Evolutionary conservation across 768 basidiomycete genomes (phyloP).

Genomic region (Pisolithus orientalis): DNA sequence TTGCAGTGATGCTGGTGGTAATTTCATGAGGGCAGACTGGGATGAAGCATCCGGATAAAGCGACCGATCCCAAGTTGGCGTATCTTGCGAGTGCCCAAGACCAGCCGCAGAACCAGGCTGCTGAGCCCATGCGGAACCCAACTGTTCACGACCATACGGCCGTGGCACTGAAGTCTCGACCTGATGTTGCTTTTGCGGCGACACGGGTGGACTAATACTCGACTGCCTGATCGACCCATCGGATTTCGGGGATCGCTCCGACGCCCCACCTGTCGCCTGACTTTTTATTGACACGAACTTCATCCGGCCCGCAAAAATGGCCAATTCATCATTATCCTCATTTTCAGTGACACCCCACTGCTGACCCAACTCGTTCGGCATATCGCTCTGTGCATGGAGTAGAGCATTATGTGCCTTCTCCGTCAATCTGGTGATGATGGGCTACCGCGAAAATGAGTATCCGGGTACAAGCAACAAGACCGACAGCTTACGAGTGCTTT

Average conservation of each 20-base stretch:
- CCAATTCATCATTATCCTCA: slow-evolving; percentile 53
- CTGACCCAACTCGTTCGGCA: slow-evolving; percentile 27
- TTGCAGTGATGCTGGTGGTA: background rate
- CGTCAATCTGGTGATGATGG: slow-evolving; percentile 50
- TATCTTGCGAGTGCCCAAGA: background rate
- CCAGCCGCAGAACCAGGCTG: background rate
- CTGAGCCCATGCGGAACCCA: background rate
- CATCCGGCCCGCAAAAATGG: slow-evolving; percentile 64
- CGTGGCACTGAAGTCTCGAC: background rate
- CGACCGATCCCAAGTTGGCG: background rate
- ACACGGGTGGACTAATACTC: background rate
- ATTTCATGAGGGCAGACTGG: background rate
- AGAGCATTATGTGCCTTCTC: slow-evolving; percentile 65
- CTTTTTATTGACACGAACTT: slow-evolving; percentile 50
- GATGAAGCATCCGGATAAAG: background rate
- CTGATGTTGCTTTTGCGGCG: background rate
- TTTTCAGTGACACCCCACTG: slow-evolving; percentile 51
- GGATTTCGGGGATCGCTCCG: background rate
- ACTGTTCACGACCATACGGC: background rate
- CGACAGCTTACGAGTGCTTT: slow-evolving; percentile 53
- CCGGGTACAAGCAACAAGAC: background rate
- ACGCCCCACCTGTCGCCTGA: slow-evolving; percentile 17
- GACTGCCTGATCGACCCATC: background rate
- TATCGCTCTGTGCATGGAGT: slow-evolving; percentile 33
- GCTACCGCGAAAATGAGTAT: slow-evolving; percentile 29